Base-by-base conservation (phyloP, 1,284 basidiomycete genomes). In the Gomphus bonarii region DNA sequence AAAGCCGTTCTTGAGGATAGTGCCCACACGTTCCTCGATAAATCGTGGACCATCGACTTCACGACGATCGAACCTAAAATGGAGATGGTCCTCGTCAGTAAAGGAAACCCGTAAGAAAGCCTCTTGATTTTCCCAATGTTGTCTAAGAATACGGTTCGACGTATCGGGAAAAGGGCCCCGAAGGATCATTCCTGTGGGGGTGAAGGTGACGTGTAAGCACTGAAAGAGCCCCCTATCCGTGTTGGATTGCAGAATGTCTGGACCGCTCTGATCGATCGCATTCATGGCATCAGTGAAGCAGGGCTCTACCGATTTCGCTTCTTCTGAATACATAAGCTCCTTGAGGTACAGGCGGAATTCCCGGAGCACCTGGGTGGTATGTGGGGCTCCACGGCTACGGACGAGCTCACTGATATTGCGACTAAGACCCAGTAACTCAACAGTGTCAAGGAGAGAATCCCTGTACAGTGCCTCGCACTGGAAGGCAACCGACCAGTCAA, bases 31-130 rank as follows among this genome's bases (percentile, higher is more conserved):
- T 40, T 78, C 72, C 11, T 74, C 65, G 1, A 90, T 70, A 57
- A 85, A 79, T 2, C 74, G 68, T 7, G 69, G 68, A 0, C 79
- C 81, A 61, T 88, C 82, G 3, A 85, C 79, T 55, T 79, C 78
- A 12, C 57, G 57, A 11, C 77, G 72, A 59, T 79, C 78, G 82
- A 83, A 87, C 22, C 81, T 75, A 61, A 85, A 85, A 54, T 79
- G 75, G 18, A 84, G 70, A 35, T 78, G 75, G 65, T 89, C 84
- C 69, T 91, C 88, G 53, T 91, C 88, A 9, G 81, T 77, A 64
- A 91, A 89, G 61, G 87, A 80, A 20, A 91, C 86, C 14, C 88
- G 81, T 31, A 91, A 65, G 65, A 91, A 91, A 62, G 80, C 70
- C 30, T 84, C 75, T 55, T 82, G 75, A 58, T 76, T 72, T n/a